These are phyloP conservation scores for Irpex sp. DNA, from an alignment of 1,284 basidiomycete species.

Conservation along the genomic window DNA sequence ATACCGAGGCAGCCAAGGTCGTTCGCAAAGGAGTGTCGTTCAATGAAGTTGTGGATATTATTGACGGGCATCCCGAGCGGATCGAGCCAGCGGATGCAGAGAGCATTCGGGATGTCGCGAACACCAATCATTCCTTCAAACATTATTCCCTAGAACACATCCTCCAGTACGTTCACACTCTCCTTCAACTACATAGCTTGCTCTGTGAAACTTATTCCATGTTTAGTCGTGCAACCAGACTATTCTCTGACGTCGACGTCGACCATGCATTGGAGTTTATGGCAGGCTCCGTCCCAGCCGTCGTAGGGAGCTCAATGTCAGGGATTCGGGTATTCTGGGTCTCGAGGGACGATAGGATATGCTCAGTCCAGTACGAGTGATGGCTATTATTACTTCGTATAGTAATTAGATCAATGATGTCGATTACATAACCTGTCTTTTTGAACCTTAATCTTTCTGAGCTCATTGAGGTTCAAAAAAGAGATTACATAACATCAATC, in stretches of 20 bases:
- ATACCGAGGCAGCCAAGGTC: slow-evolving; percentile 38
- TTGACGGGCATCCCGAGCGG: slow-evolving; percentile 29
- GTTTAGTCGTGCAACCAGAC: slow-evolving; percentile 39
- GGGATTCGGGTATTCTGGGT: no score
- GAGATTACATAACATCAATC: no score
- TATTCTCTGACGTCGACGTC: slow-evolving; percentile 50
- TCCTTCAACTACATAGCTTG: neutral
- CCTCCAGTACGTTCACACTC: slow-evolving; percentile 35
- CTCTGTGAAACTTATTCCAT: neutral
- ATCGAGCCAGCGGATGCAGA: slow-evolving; percentile 35
- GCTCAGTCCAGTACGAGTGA: no score
- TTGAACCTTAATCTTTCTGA: no score
- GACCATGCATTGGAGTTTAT: slow-evolving; percentile 50
- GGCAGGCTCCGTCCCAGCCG: slow-evolving; percentile 10
- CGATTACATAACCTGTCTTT: no score
- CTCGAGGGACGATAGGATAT: no score
- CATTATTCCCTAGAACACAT: slow-evolving; percentile 45
- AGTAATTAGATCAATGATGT: no score
- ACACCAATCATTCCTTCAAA: slow-evolving; percentile 23
- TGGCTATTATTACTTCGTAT: no score
- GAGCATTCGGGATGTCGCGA: slow-evolving; percentile 43
- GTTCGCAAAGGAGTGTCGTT: slow-evolving; percentile 50
- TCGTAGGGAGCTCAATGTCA: no score
- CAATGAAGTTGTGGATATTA: slow-evolving; percentile 48
- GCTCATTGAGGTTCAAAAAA: no score